Base-by-base conservation (phyloP, 1,284 basidiomycete genomes). In the Sparassis latifolia region DNA sequence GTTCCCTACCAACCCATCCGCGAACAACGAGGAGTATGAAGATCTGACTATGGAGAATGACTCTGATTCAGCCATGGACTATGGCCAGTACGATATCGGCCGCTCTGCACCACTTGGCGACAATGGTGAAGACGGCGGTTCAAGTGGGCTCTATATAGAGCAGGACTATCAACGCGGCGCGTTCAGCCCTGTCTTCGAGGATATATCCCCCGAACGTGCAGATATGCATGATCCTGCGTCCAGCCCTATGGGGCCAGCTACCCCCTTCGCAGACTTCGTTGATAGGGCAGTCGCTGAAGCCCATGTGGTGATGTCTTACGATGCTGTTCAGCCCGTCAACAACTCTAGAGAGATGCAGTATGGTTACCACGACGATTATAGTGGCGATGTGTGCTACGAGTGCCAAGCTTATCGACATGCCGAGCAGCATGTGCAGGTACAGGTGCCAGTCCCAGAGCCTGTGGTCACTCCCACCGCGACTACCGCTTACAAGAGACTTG, bases 211-310 rank as follows among this genome's bases (percentile, higher is more conserved):
- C n/a, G 78, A 74, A 48, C 68, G 69, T 49, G 69, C 64, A 49
- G 70, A 66, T 52, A 73, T 68, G 33, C 76, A 70, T 43, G 82
- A 85, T 52, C 66, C 69, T 20, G 71, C 64, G 32, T 86, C 82
- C 4, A 89, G 86, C 62, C 85, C 86, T 12, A 64, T 85, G 30
- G 84, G 79, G 46, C 86, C 86, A 3, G 61, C 83, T 55, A 89
- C 86, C 33, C 86, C 86, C 42, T 88, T 89, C 58, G 81, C 78
- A 38, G 80, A 86, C 53, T 89, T 77, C 52, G 76, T 89, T 40
- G 86, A 89, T 69, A 80, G 80, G 48, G 85, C 75, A 20, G 78
- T 88, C 27, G 74, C 80, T 43, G 69, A 76, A 49, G 69, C 67
- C 29, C 59, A 59, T 33, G 51, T 56, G 12, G 44, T 44, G 9